A percentile compares a stretch with the other conserved stretches of the same genome.
Evolutionary conservation across 2,329 filamentous ascomycete species (phyloP).

Genomic region (Aspergillus sergii): DNA sequence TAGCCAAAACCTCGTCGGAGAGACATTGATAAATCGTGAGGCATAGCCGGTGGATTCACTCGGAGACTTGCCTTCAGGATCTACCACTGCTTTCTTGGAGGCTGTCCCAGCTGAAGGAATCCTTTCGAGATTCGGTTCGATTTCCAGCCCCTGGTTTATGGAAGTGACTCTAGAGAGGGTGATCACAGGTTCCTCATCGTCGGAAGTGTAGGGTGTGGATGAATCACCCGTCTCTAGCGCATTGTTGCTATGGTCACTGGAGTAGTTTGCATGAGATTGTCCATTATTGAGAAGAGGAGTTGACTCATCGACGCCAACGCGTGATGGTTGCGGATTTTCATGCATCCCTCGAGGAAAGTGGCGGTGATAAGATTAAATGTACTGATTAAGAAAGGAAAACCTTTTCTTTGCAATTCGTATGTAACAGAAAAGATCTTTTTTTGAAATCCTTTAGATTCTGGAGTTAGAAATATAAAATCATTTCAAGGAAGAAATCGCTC

Average conservation of each 20-base stretch:
- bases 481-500: neutral
- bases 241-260: slow-evolving; percentile 39
- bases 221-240: slow-evolving; percentile 29
- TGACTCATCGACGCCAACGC: slow-evolving; percentile 16
- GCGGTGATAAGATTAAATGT: neutral
- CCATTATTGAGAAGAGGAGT: slow-evolving; percentile 21
- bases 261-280: slow-evolving; percentile 23
- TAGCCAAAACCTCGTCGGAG: slow-evolving; percentile 58
- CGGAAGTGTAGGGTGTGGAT: slow-evolving; percentile 1
- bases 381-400: neutral
- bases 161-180: slow-evolving; percentile 30
- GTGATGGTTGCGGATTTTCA: neutral
- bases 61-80: slow-evolving; percentile 8
- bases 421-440: neutral
- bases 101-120: slow-evolving; percentile 19
- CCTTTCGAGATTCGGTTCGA: slow-evolving; percentile 30
- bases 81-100: slow-evolving; percentile 10
- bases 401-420: no score
- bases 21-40: slow-evolving; percentile 41
- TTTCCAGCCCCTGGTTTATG: slow-evolving; percentile 28
- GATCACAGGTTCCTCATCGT: slow-evolving; percentile 26
- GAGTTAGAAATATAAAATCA: neutral
- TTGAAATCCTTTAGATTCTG: neutral
- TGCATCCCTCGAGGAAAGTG: neutral
- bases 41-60: slow-evolving; percentile 27